Evolutionary conservation across 352 stramenopile genomes (phyloP).

Genomic region (Lagenidium giganteum): DNA sequence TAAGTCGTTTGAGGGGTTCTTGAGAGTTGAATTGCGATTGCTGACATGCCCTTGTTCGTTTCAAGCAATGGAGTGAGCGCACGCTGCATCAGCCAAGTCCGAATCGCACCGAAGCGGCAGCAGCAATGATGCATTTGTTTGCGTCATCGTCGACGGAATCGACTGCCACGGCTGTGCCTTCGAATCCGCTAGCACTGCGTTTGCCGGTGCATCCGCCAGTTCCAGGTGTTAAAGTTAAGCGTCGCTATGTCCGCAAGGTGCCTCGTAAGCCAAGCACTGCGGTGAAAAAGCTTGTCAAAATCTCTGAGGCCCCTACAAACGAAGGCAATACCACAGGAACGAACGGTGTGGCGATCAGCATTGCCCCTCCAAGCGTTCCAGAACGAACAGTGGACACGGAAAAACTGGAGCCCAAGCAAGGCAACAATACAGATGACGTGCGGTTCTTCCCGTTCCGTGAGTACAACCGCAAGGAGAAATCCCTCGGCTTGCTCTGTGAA

Average conservation of each 20-base stretch:
- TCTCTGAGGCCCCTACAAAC: slow-evolving; percentile 8
- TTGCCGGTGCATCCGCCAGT: slow-evolving; percentile 11
- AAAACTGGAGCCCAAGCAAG: slow-evolving; percentile 11
- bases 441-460: slow-evolving; percentile 69
- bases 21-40: neutral
- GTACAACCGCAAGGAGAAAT: slow-evolving; percentile 88
- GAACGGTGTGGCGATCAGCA: no score
- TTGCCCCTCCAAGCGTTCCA: no score
- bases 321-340: slow-evolving; percentile 6
- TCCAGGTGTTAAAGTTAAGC: slow-evolving; percentile 35
- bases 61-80: neutral
- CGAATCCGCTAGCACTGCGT: slow-evolving; percentile 1
- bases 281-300: slow-evolving; percentile 43
- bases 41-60: neutral
- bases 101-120: slow-evolving; percentile 70
- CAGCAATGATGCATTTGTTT: slow-evolving; percentile 78
- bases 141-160: slow-evolving; percentile 27
- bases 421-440: slow-evolving; percentile 18
- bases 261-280: slow-evolving; percentile 24
- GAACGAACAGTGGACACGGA: no score
- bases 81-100: slow-evolving; percentile 59
- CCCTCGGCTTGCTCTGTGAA: slow-evolving; percentile 76
- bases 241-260: slow-evolving; percentile 52
- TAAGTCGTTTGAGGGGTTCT: neutral
- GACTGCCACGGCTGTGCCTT: slow-evolving; percentile 2